Evolutionary conservation across 352 stramenopile species (phyloP), one percentile per base, ranked within the genome.

Genomic region (Globisporangium rhizosaccharum): DNA sequence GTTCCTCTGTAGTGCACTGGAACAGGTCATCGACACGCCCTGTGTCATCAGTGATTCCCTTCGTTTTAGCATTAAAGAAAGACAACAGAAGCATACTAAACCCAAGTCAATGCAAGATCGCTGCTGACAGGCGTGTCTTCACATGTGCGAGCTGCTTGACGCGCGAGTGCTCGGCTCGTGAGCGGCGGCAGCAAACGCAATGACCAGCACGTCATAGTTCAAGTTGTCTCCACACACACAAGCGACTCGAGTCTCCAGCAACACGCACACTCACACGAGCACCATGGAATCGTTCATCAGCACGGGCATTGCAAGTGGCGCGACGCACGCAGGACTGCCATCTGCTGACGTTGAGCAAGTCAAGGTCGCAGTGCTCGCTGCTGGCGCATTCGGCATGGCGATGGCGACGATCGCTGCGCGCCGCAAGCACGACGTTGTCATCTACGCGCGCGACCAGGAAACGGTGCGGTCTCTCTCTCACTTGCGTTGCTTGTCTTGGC

Each of bases 311-410:
- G 69, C 62, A n/a, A 53, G 69, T 36, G 72, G 72, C 26, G 67
- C 75, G 26, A 84, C 70, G n/a, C 77, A 89, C 71, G 79, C 82
- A 7, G 80, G 85, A 14, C 72, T 91, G 39, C 79, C 84, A 1
- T 88, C 76, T 4, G 82, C 79, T 12, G 79, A 89, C 36, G 76
- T 88, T 41, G 80, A 90, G 70, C 74, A 78, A 41, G 80, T 92
- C 56, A 94, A 94, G 60, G 79, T 95, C 51, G 76, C 83, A 6
- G 88, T 97, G 57, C 80, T 98, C 42, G 96, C 96, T 15, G 96
- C 93, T 2, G 96, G 97, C 28, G 96, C 97, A 59, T 99, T 99
- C 73, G 96, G 94, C 37, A 85, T 98, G 50, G 97, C 97, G 20
- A 96, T 99, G 71, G 87, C 94, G 56, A 95, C 87, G 15, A 85